Evolutionary conservation across 2,329 filamentous ascomycete species (phyloP).

Genomic region (Alternaria brassicicola): DNA sequence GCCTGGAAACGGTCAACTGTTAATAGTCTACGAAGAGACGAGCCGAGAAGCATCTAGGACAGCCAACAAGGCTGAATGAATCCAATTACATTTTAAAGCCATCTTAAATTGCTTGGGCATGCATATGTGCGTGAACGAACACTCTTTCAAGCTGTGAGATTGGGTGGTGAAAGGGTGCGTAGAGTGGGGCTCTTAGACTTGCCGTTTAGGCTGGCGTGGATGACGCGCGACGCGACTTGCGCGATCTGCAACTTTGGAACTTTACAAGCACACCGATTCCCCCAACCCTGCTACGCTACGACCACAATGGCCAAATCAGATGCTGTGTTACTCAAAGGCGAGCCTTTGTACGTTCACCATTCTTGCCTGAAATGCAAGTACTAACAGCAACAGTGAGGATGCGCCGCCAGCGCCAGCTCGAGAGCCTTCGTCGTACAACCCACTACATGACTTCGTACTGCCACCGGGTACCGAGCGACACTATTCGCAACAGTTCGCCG

Average conservation of each 20-base stretch:
- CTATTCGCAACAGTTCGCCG: slow-evolving; percentile 94
- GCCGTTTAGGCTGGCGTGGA: slow-evolving; percentile 26
- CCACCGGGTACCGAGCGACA: slow-evolving; percentile 67
- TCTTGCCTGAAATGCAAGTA: not conserved
- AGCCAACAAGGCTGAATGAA: not conserved
- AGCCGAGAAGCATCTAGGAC: not conserved
- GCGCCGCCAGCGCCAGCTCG: slow-evolving; percentile 30
- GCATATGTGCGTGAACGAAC: not conserved
- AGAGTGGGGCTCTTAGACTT: slow-evolving; percentile 17
- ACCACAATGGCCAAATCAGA: slow-evolving; percentile 24
- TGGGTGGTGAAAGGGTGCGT: not conserved
- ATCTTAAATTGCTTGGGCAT: not conserved
- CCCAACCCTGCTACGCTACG: not conserved
- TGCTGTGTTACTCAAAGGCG: slow-evolving; percentile 34
- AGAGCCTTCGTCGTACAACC: slow-evolving; percentile 68
- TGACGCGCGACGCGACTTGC: slow-evolving; percentile 28
- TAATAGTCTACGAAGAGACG: not conserved
- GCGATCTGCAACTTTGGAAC: slow-evolving; percentile 18
- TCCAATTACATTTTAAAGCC: not conserved
- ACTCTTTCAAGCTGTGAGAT: not conserved
- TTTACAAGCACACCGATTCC: slow-evolving; percentile 3
- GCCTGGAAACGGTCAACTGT: not conserved
- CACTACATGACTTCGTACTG: slow-evolving; percentile 76
- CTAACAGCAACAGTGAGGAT: slow-evolving; percentile 35
- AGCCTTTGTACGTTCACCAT: slow-evolving; percentile 36